Evolutionary conservation across 1,139 yeast genomes (phyloP).

Genomic region (Kurtzmaniella quercitrusa): DNA sequence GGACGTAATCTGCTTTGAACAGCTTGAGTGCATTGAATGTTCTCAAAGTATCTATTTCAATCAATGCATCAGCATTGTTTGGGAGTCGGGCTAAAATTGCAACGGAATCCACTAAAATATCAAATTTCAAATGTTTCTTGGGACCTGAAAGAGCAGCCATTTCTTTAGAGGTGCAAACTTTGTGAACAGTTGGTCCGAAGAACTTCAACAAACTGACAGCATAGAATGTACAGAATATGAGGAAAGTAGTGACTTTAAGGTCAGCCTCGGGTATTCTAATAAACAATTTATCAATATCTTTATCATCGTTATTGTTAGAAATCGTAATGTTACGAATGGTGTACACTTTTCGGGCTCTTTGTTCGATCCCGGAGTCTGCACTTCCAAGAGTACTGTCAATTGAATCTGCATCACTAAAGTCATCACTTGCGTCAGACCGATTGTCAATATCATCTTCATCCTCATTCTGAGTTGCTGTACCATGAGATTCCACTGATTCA

Average conservation of each 20-base stretch:
- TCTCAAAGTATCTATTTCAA: conserved; percentile 43
- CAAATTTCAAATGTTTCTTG: conserved; percentile 25
- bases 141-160: conserved; percentile 21
- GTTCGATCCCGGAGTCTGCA: conserved; percentile 6
- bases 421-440: background rate
- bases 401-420: conserved; percentile 34
- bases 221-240: conserved; percentile 41
- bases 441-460: conserved; percentile 17
- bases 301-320: conserved; percentile 19
- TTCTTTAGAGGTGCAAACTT: conserved; percentile 24
- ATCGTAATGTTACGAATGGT: conserved; percentile 23
- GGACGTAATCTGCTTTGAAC: conserved; percentile 26
- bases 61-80: conserved; percentile 44
- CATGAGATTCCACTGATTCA: conserved; percentile 16
- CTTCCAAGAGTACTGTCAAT: conserved; percentile 14
- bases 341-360: conserved; percentile 29
- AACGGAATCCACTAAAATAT: conserved; percentile 35
- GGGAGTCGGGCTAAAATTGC: conserved; percentile 49
- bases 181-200: conserved; percentile 33
- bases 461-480: conserved; percentile 7
- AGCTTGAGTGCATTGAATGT: conserved; percentile 23
- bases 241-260: conserved; percentile 38
- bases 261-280: conserved; percentile 35
- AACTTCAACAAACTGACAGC: conserved; percentile 32
- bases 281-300: conserved; percentile 23